Evolutionary conservation across 352 stramenopile species (phyloP).

Genomic region (Pythium brachiatum): DNA sequence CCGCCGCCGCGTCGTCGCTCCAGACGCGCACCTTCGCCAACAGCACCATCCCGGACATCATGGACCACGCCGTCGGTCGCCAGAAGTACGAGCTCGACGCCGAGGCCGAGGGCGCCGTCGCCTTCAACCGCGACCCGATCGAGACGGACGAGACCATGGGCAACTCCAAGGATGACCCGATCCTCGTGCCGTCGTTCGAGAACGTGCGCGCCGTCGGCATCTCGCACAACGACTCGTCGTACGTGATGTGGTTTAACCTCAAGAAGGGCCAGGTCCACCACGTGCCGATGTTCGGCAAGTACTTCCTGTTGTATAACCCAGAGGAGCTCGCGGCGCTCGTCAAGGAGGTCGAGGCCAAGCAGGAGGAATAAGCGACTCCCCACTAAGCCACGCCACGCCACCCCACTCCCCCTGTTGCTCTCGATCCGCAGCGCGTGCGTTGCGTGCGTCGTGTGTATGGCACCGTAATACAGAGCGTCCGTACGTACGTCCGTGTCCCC

Average conservation of each 20-base stretch:
- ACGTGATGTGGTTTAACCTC: constrained; percentile 88
- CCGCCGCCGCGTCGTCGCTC: constrained; percentile 31
- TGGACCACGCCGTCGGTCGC: constrained; percentile 78
- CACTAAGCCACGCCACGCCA: no score
- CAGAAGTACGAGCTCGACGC: constrained; percentile 75
- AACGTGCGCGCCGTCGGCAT: constrained; percentile 68
- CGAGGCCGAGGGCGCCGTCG: constrained; percentile 57
- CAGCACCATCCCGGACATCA: constrained; percentile 65
- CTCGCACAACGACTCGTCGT: constrained; percentile 88
- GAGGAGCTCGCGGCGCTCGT: constrained; percentile 76
- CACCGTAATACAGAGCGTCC: constrained; percentile 1
- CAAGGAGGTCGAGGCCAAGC: constrained; percentile 83
- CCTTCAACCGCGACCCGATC: constrained; percentile 85
- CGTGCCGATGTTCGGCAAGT: constrained; percentile 86
- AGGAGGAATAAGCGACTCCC: constrained; percentile 43
- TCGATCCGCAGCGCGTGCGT: neutral
- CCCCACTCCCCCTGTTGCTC: neutral
- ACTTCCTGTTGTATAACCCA: constrained; percentile 90
- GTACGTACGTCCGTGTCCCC: neutral
- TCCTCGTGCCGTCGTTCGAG: constrained; percentile 83
- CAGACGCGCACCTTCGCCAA: constrained; percentile 58
- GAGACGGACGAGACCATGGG: constrained; percentile 84
- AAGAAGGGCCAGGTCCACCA: constrained; percentile 87
- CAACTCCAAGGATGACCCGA: constrained; percentile 88
- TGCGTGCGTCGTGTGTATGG: neutral